Evolutionary conservation across 164 flowering plant genomes (phyloP), one percentile per base, ranked within the genome.

Genomic region (Nelumbo lutea): DNA sequence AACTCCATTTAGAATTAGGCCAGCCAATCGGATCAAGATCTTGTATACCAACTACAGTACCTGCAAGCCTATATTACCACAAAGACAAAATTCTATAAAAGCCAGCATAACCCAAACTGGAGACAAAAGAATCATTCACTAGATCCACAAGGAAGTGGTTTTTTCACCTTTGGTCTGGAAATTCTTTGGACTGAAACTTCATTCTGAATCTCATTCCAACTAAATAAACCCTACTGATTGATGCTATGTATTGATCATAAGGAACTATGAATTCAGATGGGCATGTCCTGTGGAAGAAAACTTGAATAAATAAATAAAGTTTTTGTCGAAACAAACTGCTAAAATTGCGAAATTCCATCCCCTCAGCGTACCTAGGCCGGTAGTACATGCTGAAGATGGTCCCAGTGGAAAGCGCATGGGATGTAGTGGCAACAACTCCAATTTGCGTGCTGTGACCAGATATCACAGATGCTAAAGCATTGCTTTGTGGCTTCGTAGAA

Each of bases 1-100:
- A 68, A 73, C 80, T 81, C 93, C 93, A 88, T 64, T 81, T 78
- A 48, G 93, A 88, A 66, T 75, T 65, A 5, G 83, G 86, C 90
- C 90, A 88, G 65, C 79, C 76, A 53, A 72, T 57, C 8, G 61
- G 72, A 73, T 86, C 86, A 51, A 78, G 40, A 62, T 86, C 87
- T 72, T 78, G 83, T 40, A 68, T 64, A 10, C 75, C 84, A 70
- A 85, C 66, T 3, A 88, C 69, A 1, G 81, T 83, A 58, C 88
- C 93, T 9, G 68, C 59, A 69, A 58, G 40, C 65, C 92, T 88
- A 79, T 55, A 71, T 44, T 39, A 38, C 66, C 4, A 42, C 41
- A 65, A 66, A 52, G 6, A 59, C 39, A 2, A 46, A 27, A 8
- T 46, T 56, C 13, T 59, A 41, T 43, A n/a, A n/a, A 55, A 63